Evolutionary conservation across 176 grass and related monocot genomes (phyloP).

Genomic region (Canna indica): DNA sequence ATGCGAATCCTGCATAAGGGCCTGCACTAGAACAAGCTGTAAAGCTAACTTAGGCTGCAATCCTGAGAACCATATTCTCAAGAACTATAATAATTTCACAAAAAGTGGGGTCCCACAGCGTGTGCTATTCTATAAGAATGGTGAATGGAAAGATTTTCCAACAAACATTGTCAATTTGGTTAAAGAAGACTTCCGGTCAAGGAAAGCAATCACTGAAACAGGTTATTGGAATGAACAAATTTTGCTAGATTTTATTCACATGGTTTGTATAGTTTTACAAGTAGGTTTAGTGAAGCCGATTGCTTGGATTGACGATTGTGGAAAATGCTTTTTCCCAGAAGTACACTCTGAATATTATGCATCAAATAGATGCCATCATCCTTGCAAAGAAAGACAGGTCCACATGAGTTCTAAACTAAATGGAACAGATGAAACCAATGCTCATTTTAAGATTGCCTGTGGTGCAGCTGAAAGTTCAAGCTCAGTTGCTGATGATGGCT

Average conservation of each 20-base stretch:
- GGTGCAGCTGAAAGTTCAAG: conserved; percentile 82
- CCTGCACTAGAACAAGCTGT: conserved; percentile 25
- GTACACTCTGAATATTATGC: conserved; percentile 26
- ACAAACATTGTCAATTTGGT: conserved; percentile 50
- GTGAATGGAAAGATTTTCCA: conserved; percentile 70
- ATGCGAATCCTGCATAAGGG: conserved; percentile 26
- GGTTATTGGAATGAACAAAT: conserved; percentile 31
- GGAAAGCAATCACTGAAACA: conserved; percentile 68
- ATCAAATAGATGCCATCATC: conserved; percentile 31
- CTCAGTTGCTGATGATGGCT: conserved; percentile 48
- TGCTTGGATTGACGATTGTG: conserved; percentile 79
- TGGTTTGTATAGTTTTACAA: conserved; percentile 49
- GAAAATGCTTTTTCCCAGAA: conserved; percentile 66
- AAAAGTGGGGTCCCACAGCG: conserved; percentile 47
- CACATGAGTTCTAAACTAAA: conserved; percentile 33
- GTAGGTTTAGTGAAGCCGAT: conserved; percentile 56
- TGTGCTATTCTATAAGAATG: conserved; percentile 54
- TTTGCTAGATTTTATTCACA: conserved; percentile 80
- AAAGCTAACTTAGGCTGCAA: conserved; percentile 26
- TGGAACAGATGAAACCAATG: conserved; percentile 27
- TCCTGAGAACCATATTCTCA: conserved; percentile 33
- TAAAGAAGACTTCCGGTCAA: conserved; percentile 48
- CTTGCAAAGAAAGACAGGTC: conserved; percentile 20
- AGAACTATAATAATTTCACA: conserved; percentile 69
- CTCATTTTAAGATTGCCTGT: conserved; percentile 25